Percentiles rank a stretch among this genome's conserved stretches.
Conservation (phyloP, 352 stramenopile species). For the Globisporangium recalcitrans region DNA sequence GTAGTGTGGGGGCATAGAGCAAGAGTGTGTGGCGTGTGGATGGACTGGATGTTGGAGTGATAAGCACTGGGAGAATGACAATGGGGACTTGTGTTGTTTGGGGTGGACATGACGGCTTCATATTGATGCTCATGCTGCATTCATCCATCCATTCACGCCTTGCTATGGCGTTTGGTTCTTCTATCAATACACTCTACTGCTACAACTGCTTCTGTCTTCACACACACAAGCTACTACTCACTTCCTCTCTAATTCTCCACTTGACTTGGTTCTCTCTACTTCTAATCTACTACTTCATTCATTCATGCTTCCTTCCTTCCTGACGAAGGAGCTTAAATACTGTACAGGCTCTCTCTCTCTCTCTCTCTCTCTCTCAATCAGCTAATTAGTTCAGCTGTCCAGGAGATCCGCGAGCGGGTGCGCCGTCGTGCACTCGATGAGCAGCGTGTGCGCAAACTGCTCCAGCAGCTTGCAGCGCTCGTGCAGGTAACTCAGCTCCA, state of each 20-base stretch:
- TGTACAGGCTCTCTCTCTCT: neutral
- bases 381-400: constrained; percentile 12
- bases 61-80: neutral
- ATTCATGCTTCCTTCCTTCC: neutral
- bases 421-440: constrained; percentile 68
- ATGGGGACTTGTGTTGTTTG: neutral
- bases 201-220: neutral
- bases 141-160: neutral
- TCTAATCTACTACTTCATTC: neutral
- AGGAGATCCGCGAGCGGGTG: constrained; percentile 70
- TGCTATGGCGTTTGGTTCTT: neutral
- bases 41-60: neutral
- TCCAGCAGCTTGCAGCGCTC: constrained; percentile 72
- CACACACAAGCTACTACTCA: neutral
- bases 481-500: constrained; percentile 81
- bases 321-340: neutral
- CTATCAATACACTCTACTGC: neutral
- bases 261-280: neutral
- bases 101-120: neutral
- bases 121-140: neutral
- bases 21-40: neutral
- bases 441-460: constrained; percentile 65
- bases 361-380: no score
- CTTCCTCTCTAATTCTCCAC: neutral
- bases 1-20: neutral